Evolutionary conservation across 73 alveolate species (phyloP).

Genomic region (Paramecium octaurelia): DNA sequence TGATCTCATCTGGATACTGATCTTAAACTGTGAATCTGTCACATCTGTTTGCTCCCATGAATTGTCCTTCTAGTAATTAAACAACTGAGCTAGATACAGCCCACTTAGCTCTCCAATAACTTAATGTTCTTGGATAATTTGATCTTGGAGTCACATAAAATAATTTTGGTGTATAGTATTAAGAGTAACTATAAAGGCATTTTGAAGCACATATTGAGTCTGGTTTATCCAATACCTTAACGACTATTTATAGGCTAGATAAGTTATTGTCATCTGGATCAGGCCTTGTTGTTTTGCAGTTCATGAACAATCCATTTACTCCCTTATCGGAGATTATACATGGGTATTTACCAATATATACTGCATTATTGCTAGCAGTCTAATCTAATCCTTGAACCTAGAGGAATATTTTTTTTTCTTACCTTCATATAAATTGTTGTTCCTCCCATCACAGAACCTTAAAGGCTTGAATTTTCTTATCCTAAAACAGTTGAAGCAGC

Average conservation of each 20-base stretch:
- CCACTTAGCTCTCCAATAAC: conserved; percentile 51
- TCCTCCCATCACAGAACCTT: conserved; percentile 6
- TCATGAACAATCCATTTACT: conserved; percentile 53
- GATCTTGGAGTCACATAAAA: conserved; percentile 47
- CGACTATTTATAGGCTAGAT: not conserved
- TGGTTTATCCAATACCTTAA: conserved; percentile 21
- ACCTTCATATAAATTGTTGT: conserved; percentile 24
- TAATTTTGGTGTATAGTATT: conserved; percentile 42
- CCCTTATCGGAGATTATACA: conserved; percentile 56
- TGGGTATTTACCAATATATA: conserved; percentile 53
- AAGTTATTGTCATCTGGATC: conserved; percentile 30
- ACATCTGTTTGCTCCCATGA: conserved; percentile 12
- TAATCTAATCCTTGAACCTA: not conserved
- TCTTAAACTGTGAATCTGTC: conserved; percentile 26
- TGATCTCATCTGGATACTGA: not conserved
- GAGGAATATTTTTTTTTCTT: not conserved
- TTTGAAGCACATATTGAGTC: conserved; percentile 35
- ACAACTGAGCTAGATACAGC: conserved; percentile 14
- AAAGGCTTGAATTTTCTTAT: not conserved
- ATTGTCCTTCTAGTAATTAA: not conserved
- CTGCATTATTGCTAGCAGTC: conserved; percentile 54
- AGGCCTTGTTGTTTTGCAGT: conserved; percentile 47
- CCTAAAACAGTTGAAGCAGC: conserved; percentile 22
- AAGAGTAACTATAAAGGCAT: conserved; percentile 14
- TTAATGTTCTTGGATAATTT: conserved; percentile 38